Conservation (phyloP, 2,329 filamentous ascomycete species). For the Tolypocladium paradoxum region DNA sequence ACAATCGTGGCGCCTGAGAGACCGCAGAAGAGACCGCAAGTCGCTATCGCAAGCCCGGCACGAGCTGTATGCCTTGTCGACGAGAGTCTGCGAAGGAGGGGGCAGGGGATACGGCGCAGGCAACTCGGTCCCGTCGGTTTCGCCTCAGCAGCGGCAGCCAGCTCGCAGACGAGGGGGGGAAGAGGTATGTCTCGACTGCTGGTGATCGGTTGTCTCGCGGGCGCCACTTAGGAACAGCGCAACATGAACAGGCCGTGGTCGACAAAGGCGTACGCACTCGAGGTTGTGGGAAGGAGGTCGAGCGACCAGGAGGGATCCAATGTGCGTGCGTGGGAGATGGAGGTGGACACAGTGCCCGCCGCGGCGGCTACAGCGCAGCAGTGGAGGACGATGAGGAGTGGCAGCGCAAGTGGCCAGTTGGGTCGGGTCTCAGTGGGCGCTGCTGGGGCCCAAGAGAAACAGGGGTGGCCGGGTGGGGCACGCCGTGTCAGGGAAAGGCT, state of each 20-base stretch:
- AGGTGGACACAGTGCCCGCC: background rate
- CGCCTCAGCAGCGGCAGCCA: background rate
- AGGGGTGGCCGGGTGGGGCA: background rate
- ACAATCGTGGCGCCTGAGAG: background rate
- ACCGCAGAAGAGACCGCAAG: background rate
- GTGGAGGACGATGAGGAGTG: background rate
- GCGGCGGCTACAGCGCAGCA: background rate
- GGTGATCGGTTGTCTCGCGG: background rate
- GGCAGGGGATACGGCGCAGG: background rate
- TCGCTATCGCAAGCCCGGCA: background rate
- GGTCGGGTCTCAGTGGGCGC: background rate
- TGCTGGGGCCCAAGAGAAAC: slow-evolving; percentile 6
- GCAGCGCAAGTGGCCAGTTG: background rate
- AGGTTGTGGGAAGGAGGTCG: slow-evolving; percentile 8
- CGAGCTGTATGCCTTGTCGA: background rate
- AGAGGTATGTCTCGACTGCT: background rate
- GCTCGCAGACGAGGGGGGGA: background rate
- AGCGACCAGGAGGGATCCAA: slow-evolving; percentile 6
- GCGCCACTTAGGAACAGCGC: background rate
- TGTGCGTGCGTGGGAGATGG: background rate
- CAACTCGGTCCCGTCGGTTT: background rate
- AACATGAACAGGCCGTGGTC: background rate
- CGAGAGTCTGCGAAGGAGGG: background rate
- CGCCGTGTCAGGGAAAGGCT: slow-evolving; percentile 1
- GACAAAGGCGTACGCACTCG: slow-evolving; percentile 1